These are phyloP conservation scores for Metarhizium rileyi DNA, from an alignment of 2,329 filamentous ascomycete species.

Conservation along the genomic window DNA sequence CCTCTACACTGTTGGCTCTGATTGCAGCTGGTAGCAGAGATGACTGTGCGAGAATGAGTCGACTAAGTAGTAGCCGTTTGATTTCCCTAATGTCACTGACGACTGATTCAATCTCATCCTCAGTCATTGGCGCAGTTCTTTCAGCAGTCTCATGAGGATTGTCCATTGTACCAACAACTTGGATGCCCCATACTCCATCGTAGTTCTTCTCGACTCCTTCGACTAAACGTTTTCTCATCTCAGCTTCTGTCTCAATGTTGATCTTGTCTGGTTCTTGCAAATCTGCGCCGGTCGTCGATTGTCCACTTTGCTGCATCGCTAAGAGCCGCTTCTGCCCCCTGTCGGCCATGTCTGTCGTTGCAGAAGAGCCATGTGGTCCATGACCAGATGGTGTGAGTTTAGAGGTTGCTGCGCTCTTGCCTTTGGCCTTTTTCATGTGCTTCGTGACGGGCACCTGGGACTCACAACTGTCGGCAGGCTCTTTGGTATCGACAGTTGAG, in stretches of 20 bases:
- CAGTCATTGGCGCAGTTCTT: slow-evolving; percentile 16
- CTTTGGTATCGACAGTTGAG: neutral
- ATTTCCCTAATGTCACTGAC: slow-evolving; percentile 17
- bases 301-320: neutral
- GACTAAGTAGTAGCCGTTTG: slow-evolving; percentile 19
- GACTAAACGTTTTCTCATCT: slow-evolving; percentile 17
- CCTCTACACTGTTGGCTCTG: slow-evolving; percentile 13
- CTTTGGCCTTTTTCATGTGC: slow-evolving; percentile 10
- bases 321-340: neutral
- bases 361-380: neutral
- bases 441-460: slow-evolving; percentile 6
- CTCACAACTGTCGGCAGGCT: neutral
- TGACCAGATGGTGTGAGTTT: no score
- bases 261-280: slow-evolving; percentile 16
- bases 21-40: slow-evolving; percentile 17
- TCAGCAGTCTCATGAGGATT: slow-evolving; percentile 16
- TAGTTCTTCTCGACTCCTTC: slow-evolving; percentile 18
- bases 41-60: slow-evolving; percentile 16
- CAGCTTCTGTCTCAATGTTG: slow-evolving; percentile 19
- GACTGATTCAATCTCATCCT: slow-evolving; percentile 15
- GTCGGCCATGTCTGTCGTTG: neutral
- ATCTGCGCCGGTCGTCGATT: neutral
- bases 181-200: slow-evolving; percentile 10
- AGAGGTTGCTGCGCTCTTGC: slow-evolving; percentile 9
- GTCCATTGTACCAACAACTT: slow-evolving; percentile 16